Base-by-base conservation (phyloP, 768 basidiomycete species). In the Tubosaeta sp. region DNA sequence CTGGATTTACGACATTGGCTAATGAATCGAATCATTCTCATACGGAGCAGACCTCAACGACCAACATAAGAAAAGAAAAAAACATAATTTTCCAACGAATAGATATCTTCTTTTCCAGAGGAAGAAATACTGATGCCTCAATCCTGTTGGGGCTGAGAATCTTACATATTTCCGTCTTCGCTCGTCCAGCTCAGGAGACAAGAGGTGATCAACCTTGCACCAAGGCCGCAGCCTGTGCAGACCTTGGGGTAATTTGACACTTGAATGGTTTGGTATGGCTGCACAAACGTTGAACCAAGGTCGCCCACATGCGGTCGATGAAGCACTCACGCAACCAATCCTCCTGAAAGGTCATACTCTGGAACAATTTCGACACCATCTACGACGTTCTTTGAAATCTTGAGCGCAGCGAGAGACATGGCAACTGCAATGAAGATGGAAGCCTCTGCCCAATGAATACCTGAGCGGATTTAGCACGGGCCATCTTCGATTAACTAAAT, bases 331-430 rank as follows among this genome's bases (percentile, higher is more conserved):
- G 74, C 76, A 48, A 82, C 70, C 1, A 68, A 67, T 2, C 79
- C 80, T 1, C 34, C 34, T 5, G 71, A 74, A 16, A 52, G n/a
- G 29, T 76, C 76, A 42, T 74, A 68, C 38, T 74, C 70, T 7
- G 80, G 80, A 0, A 71, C 12, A 32, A 32, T 2, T 32, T 32
- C 70, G 0, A 71, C 59, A 0, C 77, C 76, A 19, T 74, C 66
- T 38, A 72, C 70, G 1, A 74, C 54, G 0, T 62, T 69, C 48
- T 74, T 76, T 9, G 66, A 65, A 17, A 82, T 71, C 4, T 76
- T 56, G 50, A 82, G 74, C 5, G 71, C 69, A 0, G 78, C 72
- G n/a, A 82, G 73, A 11, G 76, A 74, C 53, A 59, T 71, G 5
- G 71, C 66, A 3, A 54, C 46, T 10, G 51, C 39, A 17, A 64